These are phyloP conservation scores for Corchorus capsularis DNA, from an alignment of 345 rosid genomes.

Conservation along the genomic window DNA sequence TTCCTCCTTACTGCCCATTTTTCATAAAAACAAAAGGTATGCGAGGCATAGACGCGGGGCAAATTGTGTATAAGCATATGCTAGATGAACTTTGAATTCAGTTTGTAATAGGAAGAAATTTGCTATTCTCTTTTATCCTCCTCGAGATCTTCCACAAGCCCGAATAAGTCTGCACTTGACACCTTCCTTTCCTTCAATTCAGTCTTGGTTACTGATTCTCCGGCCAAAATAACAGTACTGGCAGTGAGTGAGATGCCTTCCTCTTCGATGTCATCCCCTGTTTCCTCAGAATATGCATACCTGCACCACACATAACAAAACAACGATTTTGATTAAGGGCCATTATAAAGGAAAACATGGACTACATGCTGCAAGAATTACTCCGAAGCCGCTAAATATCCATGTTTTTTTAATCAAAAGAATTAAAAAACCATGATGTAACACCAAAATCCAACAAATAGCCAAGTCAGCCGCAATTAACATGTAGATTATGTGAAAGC, in stretches of 20 bases:
- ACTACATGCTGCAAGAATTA: not conserved
- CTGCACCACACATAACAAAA: conserved; percentile 25
- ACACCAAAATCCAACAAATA: not conserved
- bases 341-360: not conserved
- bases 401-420: not conserved
- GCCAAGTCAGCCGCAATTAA: not conserved
- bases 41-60: conserved; percentile 2
- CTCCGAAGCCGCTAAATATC: not conserved
- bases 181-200: conserved; percentile 41
- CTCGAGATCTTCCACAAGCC: conserved; percentile 35
- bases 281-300: conserved; percentile 42
- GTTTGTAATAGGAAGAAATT: not conserved
- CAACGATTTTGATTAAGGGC: not conserved
- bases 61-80: not conserved
- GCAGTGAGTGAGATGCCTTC: conserved; percentile 36
- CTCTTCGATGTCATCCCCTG: conserved; percentile 41
- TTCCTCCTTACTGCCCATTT: not conserved
- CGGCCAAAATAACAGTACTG: conserved; percentile 31
- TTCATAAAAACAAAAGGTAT: not conserved
- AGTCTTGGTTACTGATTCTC: conserved; percentile 35
- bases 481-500: not conserved
- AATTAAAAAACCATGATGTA: not conserved
- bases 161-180: conserved; percentile 29
- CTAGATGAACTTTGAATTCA: not conserved
- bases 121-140: conserved; percentile 40